These are phyloP conservation scores for maize (Zea mays) DNA, from an alignment of 176 grass and related monocot genomes.

Conservation along the genomic window DNA sequence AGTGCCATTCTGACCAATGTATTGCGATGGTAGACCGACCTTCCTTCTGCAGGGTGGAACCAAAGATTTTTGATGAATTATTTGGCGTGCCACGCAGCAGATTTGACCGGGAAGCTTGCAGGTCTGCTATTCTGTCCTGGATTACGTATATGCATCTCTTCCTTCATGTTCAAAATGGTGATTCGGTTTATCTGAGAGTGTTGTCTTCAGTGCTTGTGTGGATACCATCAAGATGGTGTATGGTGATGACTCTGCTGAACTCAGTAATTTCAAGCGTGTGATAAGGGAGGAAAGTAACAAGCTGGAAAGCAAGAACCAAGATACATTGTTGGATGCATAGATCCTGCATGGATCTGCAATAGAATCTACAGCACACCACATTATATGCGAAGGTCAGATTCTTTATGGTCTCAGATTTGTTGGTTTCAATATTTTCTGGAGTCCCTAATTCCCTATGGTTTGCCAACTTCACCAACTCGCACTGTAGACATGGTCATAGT, in stretches of 20 bases:
- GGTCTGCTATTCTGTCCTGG: slow-evolving; percentile 31
- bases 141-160: slow-evolving; percentile 8
- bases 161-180: background rate
- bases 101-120: slow-evolving; percentile 74
- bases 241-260: slow-evolving; percentile 56
- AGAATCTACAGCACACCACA: background rate
- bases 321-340: slow-evolving; percentile 43
- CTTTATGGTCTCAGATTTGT: background rate
- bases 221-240: slow-evolving; percentile 76
- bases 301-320: slow-evolving; percentile 21
- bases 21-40: slow-evolving; percentile 44
- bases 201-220: slow-evolving; percentile 52
- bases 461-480: background rate
- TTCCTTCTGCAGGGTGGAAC: slow-evolving; percentile 68
- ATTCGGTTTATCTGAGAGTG: background rate
- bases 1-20: background rate
- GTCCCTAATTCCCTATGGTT: background rate
- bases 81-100: slow-evolving; percentile 58
- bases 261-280: slow-evolving; percentile 60
- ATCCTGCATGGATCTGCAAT: slow-evolving; percentile 4
- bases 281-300: slow-evolving; percentile 55
- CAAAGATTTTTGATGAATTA: slow-evolving; percentile 62
- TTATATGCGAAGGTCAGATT: slow-evolving; percentile 16
- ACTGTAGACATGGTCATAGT: background rate
- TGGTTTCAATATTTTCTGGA: background rate